Evolutionary conservation across 179 eudicot genomes (phyloP).

Genomic region (Nepenthes alata): DNA sequence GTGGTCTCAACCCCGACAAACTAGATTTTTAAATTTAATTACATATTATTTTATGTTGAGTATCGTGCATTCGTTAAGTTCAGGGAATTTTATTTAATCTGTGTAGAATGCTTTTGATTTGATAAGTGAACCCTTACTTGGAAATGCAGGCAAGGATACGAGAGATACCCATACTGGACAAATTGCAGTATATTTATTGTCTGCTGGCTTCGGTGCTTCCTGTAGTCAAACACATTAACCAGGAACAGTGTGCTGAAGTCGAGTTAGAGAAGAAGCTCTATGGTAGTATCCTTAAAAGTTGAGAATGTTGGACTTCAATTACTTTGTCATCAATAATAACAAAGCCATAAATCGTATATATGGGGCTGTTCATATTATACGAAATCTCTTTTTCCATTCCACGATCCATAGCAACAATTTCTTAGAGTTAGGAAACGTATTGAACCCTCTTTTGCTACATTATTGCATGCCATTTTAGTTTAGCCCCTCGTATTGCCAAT

Average conservation of each 20-base stretch:
- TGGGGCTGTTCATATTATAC: too few species aligned
- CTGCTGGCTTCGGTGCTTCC: slow-evolving; percentile 87
- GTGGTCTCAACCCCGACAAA: slow-evolving; percentile 15
- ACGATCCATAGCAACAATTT: too few species aligned
- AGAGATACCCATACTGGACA: slow-evolving; percentile 70
- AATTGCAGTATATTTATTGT: slow-evolving; percentile 73
- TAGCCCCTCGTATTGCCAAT: too few species aligned
- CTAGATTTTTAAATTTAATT: background rate
- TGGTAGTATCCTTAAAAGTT: slow-evolving; percentile 34
- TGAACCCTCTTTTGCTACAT: too few species aligned
- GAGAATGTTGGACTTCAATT: background rate
- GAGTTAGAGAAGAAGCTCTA: slow-evolving; percentile 74
- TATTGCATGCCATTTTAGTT: too few species aligned
- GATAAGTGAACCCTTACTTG: slow-evolving; percentile 4
- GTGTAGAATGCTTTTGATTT: background rate
- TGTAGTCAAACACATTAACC: slow-evolving; percentile 63
- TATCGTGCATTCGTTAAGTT: background rate
- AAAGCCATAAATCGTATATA: too few species aligned
- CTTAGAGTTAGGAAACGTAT: too few species aligned
- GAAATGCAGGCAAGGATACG: slow-evolving; percentile 52
- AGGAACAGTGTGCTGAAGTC: slow-evolving; percentile 76
- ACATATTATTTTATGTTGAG: background rate
- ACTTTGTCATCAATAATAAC: too few species aligned
- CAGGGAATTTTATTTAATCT: background rate
- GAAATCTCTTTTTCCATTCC: too few species aligned